A percentile compares a stretch with the other conserved stretches of the same genome.
phyloP scores from a whole-genome alignment of 73 alveolate species.

The Breviolum minutum region DNA sequence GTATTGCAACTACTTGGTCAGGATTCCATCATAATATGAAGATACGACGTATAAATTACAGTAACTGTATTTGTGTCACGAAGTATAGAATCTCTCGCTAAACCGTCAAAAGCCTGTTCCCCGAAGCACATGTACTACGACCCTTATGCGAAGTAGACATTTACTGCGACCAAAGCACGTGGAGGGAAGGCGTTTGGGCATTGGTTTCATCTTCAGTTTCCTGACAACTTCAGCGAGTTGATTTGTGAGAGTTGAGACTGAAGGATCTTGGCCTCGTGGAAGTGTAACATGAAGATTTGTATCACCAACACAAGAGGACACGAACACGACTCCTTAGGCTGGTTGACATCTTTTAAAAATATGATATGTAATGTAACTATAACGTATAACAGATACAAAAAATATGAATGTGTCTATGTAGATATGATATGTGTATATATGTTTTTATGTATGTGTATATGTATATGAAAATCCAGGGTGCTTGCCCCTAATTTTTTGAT shows the following conservation, averaged over 20 bases:
- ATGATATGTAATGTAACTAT: neutral
- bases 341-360: neutral
- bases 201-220: conserved; percentile 24
- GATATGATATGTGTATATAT: neutral
- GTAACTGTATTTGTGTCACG: too few relatives aligned
- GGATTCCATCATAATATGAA: too few relatives aligned
- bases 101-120: too few relatives aligned
- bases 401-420: neutral
- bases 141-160: too few relatives aligned
- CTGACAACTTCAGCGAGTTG: neutral
- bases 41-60: too few relatives aligned
- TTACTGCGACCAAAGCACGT: conserved; percentile 3
- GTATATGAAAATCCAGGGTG: too few relatives aligned
- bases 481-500: too few relatives aligned
- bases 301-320: neutral
- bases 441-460: too few relatives aligned
- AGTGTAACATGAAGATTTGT: neutral
- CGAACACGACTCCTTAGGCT: neutral
- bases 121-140: neutral
- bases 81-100: too few relatives aligned
- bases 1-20: too few relatives aligned
- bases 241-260: neutral
- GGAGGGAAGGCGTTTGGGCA: conserved; percentile 75
- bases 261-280: neutral
- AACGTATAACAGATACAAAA: neutral